Base-by-base conservation (phyloP, 192 early-diverging fungal species). In the Kappamyces sp. region DNA sequence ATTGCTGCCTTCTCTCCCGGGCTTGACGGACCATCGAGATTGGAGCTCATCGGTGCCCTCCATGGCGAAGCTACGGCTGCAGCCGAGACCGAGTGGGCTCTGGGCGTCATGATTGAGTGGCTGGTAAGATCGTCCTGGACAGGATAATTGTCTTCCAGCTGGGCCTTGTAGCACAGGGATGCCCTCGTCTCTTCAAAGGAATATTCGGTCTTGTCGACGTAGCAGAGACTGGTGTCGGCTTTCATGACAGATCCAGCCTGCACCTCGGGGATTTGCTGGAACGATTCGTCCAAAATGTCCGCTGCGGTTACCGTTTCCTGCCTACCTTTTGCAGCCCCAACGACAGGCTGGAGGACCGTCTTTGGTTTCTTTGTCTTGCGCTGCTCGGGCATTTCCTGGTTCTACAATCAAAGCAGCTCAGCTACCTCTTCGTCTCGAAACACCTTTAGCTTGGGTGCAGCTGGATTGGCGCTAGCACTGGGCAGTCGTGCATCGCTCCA, bases 181-280 rank as follows among this genome's bases (percentile, higher is more conserved):
- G 66, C 70, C 14, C 66, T 50, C 34, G 55, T 31, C 49, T 69
- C 66, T 59, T 72, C 70, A 61, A 72, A 72, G 35, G 62, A 67
- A 41, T 35, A 72, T 51, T 72, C 70, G 11, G 49, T 45, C 22
- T 49, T 39, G 66, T 60, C 29, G 11, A 32, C 22, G 32, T 55
- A 47, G 11, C 46, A 49, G 9, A 45, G 5, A 47, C 31, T 12
- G 50, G 43, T 5, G 14, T 57, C 4, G 61, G 41, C 38, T 42
- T 63, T 14, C 15, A 3, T 2, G 39, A 2, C 15, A 46, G 47
- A n/a, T n/a, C 33, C 22, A 45, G 14, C 60, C 2, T 4, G 11
- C 2, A 36, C 37, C 42, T 30, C n/a, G 36, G 12, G 35, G 54
- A 9, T 11, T 2, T 39, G 54, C 54, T 9, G 32, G 8, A 15